phyloP scores from a whole-genome alignment of 2,329 filamentous ascomycete genomes.

The Fusarium lyarnte region DNA sequence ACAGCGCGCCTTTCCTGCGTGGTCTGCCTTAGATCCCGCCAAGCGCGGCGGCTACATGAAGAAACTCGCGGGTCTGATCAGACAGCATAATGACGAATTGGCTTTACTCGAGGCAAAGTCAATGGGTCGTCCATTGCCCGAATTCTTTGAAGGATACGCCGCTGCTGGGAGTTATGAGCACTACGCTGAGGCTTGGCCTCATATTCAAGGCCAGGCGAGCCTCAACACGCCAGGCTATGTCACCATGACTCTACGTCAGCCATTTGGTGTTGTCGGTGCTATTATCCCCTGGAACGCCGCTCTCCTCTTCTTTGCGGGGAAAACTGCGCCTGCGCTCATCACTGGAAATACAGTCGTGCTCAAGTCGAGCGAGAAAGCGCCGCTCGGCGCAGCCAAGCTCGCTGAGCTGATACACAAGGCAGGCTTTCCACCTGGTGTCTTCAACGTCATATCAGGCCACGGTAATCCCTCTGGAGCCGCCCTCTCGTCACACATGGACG shows the following conservation, averaged over 20 bases:
- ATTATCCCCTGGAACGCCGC: slow-evolving; percentile 70
- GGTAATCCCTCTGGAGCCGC: slow-evolving; percentile 73
- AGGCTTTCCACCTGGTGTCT: slow-evolving; percentile 78
- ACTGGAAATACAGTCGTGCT: slow-evolving; percentile 34
- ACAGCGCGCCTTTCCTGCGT: slow-evolving; percentile 58
- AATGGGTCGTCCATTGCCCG: slow-evolving; percentile 28
- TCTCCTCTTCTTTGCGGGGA: slow-evolving; percentile 56
- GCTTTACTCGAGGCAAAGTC: slow-evolving; percentile 43
- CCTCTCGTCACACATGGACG: slow-evolving; percentile 72
- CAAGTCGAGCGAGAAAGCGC: slow-evolving; percentile 36
- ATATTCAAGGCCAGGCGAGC: slow-evolving; percentile 56
- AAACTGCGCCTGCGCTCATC: slow-evolving; percentile 42
- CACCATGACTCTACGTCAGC: slow-evolving; percentile 58
- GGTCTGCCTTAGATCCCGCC: slow-evolving; percentile 53
- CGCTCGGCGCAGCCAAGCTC: slow-evolving; percentile 35
- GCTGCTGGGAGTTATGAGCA: slow-evolving; percentile 52
- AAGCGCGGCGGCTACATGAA: slow-evolving; percentile 55
- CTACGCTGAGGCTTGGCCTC: slow-evolving; percentile 53
- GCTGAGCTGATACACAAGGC: slow-evolving; percentile 72
- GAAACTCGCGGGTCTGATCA: slow-evolving; percentile 57
- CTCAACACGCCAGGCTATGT: slow-evolving; percentile 59
- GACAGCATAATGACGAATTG: slow-evolving; percentile 53
- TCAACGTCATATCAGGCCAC: slow-evolving; percentile 78
- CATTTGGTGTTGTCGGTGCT: slow-evolving; percentile 61
- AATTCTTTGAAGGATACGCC: slow-evolving; percentile 48